Evolutionary conservation across 306 rosid genomes (phyloP).

Genomic region (Cucumis cinereus): DNA sequence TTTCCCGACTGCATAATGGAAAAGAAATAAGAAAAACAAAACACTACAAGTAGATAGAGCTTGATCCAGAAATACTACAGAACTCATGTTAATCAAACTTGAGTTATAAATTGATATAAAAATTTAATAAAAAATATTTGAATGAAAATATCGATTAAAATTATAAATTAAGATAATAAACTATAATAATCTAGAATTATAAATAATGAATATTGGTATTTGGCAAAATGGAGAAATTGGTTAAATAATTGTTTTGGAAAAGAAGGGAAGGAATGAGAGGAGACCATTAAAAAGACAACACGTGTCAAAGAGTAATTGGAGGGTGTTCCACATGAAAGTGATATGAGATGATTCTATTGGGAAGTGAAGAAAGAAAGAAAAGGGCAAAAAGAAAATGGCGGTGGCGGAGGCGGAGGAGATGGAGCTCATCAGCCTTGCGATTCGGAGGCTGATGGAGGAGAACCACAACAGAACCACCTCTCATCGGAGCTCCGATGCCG

Average conservation of each 20-base stretch:
- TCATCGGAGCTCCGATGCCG: not conserved
- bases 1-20: too few species aligned
- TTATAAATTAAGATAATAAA: too few species aligned
- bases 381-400: not conserved
- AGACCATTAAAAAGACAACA: not conserved
- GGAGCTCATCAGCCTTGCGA: constrained; percentile 41
- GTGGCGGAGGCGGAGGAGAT: constrained; percentile 14
- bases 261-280: not conserved
- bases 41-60: too few species aligned
- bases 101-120: too few species aligned
- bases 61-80: too few species aligned
- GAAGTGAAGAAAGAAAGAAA: not conserved
- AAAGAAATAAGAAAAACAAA: too few species aligned
- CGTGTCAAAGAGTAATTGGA: not conserved
- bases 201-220: too few species aligned
- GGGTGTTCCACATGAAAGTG: not conserved
- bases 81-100: too few species aligned
- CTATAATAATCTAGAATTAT: too few species aligned
- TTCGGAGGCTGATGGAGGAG: constrained; percentile 37
- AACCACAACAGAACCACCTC: constrained; percentile 8
- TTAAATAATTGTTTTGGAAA: not conserved
- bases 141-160: too few species aligned
- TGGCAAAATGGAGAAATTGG: too few species aligned
- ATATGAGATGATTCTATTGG: not conserved
- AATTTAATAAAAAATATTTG: too few species aligned